Percentiles rank a stretch among this genome's conserved stretches.
These are phyloP conservation scores for Leucogyrophana mollusca DNA, from an alignment of 768 basidiomycete species.

Conservation along the genomic window DNA sequence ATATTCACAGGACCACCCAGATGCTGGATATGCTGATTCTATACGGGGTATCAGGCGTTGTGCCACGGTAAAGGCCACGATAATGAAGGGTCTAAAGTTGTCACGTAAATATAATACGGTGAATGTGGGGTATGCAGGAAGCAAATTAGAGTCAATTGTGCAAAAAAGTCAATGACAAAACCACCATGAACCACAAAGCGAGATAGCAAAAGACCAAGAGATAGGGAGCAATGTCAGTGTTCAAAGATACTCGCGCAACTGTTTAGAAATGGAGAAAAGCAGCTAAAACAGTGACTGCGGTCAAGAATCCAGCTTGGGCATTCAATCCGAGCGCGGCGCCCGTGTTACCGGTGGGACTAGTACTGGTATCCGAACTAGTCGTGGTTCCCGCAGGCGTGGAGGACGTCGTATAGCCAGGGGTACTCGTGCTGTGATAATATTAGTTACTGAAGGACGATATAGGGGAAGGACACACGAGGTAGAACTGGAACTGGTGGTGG, in stretches of 20 bases:
- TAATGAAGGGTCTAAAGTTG: too few relatives aligned
- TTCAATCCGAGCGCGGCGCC: conserved; percentile 29
- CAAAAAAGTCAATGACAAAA: background rate
- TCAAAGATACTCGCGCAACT: background rate
- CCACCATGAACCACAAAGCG: conserved; percentile 4
- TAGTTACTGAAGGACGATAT: background rate
- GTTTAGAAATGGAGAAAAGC: conserved; percentile 28
- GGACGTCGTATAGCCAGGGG: background rate
- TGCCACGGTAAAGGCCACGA: too few relatives aligned
- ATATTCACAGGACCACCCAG: background rate
- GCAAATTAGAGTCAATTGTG: too few relatives aligned
- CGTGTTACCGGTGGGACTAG: conserved; percentile 25
- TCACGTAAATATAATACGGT: too few relatives aligned
- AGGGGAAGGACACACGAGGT: conserved; percentile 6
- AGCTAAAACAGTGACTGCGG: conserved; percentile 34
- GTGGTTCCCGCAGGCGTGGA: conserved; percentile 7
- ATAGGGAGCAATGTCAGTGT: too few relatives aligned
- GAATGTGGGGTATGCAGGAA: too few relatives aligned
- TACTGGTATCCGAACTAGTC: conserved; percentile 22
- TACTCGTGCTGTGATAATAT: background rate
- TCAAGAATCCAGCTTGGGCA: conserved; percentile 30
- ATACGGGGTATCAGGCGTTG: too few relatives aligned
- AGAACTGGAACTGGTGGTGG: conserved; percentile 17
- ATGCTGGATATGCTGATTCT: background rate
- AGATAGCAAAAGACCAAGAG: background rate